Conservation (phyloP, 2,329 filamentous ascomycete species). For the Coniochaeta sp. region DNA sequence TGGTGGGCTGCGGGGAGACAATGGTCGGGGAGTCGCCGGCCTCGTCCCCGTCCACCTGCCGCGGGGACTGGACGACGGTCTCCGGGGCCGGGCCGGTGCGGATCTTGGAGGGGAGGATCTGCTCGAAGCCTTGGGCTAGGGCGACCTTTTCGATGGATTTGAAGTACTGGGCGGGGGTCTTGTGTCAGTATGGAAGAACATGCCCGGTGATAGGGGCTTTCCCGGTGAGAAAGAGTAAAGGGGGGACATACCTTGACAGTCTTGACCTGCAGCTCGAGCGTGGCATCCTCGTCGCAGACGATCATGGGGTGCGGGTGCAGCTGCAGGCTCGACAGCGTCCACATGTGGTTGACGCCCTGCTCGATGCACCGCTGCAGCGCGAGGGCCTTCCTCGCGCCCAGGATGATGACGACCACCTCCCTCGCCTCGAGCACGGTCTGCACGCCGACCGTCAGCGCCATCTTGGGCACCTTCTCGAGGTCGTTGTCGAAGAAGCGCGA, state of each 20-base stretch:
- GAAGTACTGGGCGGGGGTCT: constrained; percentile 45
- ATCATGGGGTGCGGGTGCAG: constrained; percentile 67
- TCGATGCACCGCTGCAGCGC: constrained; percentile 69
- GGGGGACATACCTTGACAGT: constrained; percentile 41
- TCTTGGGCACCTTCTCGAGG: constrained; percentile 57
- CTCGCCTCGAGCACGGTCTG: constrained; percentile 56
- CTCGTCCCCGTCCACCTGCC: constrained; percentile 21
- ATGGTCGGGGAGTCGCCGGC: constrained; percentile 39
- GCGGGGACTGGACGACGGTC: constrained; percentile 21
- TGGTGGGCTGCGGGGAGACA: constrained; percentile 46
- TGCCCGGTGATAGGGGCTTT: no score
- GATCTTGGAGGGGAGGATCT: constrained; percentile 43
- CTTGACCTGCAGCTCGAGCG: constrained; percentile 56
- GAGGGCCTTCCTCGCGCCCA: constrained; percentile 64
- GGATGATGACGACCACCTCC: constrained; percentile 69
- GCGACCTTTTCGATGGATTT: constrained; percentile 53
- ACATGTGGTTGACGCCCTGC: constrained; percentile 72
- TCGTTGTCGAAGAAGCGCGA: constrained; percentile 66
- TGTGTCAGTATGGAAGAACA: constrained; percentile 2
- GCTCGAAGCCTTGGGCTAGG: constrained; percentile 34
- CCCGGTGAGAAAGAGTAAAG: no score
- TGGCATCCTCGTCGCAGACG: constrained; percentile 68
- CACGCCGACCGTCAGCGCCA: constrained; percentile 59
- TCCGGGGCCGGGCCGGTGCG: constrained; percentile 39
- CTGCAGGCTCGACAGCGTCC: constrained; percentile 68